Evolutionary conservation across 2,329 filamentous ascomycete species (phyloP), one percentile per base, ranked within the genome.

Genomic region (Aureobasidium zeae): DNA sequence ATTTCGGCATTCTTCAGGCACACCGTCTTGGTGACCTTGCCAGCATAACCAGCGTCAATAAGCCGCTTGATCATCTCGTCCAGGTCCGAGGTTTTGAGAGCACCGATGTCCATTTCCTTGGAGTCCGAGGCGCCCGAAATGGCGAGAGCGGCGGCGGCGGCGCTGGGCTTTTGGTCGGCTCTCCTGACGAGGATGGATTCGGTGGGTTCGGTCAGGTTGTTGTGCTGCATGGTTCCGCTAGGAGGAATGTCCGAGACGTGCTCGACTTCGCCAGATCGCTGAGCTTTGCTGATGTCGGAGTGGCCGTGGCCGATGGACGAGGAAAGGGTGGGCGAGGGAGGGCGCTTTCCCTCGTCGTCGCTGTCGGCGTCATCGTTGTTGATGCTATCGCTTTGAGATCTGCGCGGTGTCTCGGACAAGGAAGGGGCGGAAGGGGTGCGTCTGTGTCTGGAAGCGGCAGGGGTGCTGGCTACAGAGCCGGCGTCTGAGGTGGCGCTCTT

Each of bases 1-100:
- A 98, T 96, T 63, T 98, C 91, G 28, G 91, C 91, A 60, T 98
- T 96, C 71, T 94, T 95, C 48, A 98, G 72, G 55, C 88, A 95
- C 17, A 96, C 89, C 16, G 87, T 86, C 72, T 98, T 98, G 50
- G 91, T 96, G 54, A 95, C 86, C 65, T 98, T 98, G 52, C 87
- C 87, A 32, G 87, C 84, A 60, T 98, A 98, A 10, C 85, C 91
- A 8, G 91, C 89, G 63, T 98, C 91, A 43, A 98, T 71, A 31
- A 98, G 75, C 31, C 91, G 80, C 56, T 88, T 87, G 60, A 98
- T 98, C 72, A 94, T 95, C 59, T 98, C 91, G 59, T 98, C 91
- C 21, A 98, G 71, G 60, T 98, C 91, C 53, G 91, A 85, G 25
- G 88, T 79, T 63, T 94, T 94, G 57, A 96, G 77, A 16, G 93